Conservation (phyloP, 2,329 filamentous ascomycete species). For the Exophiala xenobiotica region DNA sequence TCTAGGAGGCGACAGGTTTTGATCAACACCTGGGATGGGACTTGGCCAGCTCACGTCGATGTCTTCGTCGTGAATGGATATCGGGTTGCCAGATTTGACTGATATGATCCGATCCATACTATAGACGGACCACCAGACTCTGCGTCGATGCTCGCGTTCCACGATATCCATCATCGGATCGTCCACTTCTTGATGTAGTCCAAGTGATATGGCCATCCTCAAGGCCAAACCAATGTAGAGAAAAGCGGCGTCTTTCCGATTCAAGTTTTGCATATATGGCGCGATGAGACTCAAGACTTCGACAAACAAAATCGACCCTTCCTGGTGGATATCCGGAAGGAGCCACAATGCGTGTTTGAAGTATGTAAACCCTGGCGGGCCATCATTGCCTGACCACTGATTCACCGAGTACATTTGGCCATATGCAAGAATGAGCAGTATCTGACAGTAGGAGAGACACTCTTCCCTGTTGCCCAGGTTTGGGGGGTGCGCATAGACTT, state of each 20-base stretch:
- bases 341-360: constrained; percentile 54
- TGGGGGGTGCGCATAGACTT: constrained; percentile 46
- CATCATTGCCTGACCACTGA: constrained; percentile 53
- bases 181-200: constrained; percentile 55
- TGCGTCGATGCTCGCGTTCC: constrained; percentile 50
- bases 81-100: constrained; percentile 56
- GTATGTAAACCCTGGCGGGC: constrained; percentile 57
- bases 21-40: constrained; percentile 37
- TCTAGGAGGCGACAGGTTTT: constrained; percentile 46
- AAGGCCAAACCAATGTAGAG: constrained; percentile 56
- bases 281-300: constrained; percentile 56
- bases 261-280: constrained; percentile 60
- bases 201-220: constrained; percentile 58
- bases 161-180: constrained; percentile 41
- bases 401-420: constrained; percentile 60
- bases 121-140: constrained; percentile 59
- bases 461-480: constrained; percentile 47
- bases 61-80: constrained; percentile 57
- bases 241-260: constrained; percentile 56
- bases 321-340: constrained; percentile 56
- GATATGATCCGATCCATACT: constrained; percentile 55
- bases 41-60: constrained; percentile 46
- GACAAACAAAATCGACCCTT: constrained; percentile 55
- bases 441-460: constrained; percentile 53
- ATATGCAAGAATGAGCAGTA: constrained; percentile 55